A percentile compares a stretch with the other conserved stretches of the same genome.
Evolutionary conservation across 2,329 filamentous ascomycete species (phyloP).

Genomic region (Xylaria sp.): DNA sequence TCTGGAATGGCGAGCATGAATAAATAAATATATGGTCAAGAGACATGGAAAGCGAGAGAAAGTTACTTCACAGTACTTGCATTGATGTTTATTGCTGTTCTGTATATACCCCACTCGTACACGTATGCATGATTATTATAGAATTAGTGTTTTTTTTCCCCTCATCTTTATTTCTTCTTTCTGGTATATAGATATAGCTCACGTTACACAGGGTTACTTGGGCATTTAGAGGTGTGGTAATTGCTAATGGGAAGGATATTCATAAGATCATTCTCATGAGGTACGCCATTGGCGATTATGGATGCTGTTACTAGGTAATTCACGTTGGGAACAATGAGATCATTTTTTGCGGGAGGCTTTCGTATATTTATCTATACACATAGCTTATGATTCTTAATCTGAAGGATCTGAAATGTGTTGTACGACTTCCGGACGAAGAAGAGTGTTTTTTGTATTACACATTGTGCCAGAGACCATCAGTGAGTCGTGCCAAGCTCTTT

Average conservation of each 20-base stretch:
- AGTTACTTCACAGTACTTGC: neutral
- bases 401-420: neutral
- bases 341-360: too few species aligned
- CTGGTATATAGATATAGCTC: neutral
- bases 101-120: neutral
- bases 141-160: neutral
- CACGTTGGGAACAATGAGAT: too few species aligned
- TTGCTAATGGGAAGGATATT: neutral
- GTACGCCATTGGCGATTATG: too few species aligned
- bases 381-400: neutral
- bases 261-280: neutral
- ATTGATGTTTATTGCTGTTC: constrained; percentile 3
- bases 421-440: too few species aligned
- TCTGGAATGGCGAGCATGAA: neutral
- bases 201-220: neutral
- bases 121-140: constrained; percentile 1
- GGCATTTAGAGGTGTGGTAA: neutral
- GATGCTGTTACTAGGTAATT: too few species aligned
- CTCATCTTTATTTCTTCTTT: neutral
- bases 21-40: neutral
- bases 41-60: neutral
- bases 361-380: too few species aligned
- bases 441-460: too few species aligned
- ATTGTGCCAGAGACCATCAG: too few species aligned
- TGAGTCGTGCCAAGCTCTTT: too few species aligned